Percentiles rank a stretch among this genome's conserved stretches.
phyloP scores from a whole-genome alignment of 2,329 filamentous ascomycete species.

The Microdochium bolleyi region DNA sequence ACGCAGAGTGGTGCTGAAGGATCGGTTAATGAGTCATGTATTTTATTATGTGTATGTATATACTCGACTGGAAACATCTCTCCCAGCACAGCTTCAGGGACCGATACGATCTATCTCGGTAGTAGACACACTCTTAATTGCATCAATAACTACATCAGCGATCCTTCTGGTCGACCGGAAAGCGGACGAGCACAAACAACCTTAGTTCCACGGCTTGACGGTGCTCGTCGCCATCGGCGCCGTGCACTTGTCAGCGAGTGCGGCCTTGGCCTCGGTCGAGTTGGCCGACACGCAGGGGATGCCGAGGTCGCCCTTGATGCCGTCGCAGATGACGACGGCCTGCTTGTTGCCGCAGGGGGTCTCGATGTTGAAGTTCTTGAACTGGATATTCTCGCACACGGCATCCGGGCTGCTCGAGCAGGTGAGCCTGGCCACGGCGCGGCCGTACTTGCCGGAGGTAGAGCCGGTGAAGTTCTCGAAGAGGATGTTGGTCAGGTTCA shows the following conservation, averaged over 20 bases:
- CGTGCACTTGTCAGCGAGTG: slow-evolving; percentile 21
- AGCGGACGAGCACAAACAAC: too few relatives aligned
- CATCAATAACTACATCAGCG: too few relatives aligned
- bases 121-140: too few relatives aligned
- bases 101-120: too few relatives aligned
- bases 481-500: slow-evolving; percentile 50
- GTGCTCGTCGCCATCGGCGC: slow-evolving; percentile 15
- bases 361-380: slow-evolving; percentile 45
- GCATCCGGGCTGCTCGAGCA: slow-evolving; percentile 45
- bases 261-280: slow-evolving; percentile 21
- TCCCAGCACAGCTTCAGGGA: too few relatives aligned
- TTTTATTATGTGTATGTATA: too few relatives aligned
- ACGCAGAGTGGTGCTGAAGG: too few relatives aligned
- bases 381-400: slow-evolving; percentile 45
- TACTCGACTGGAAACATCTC: too few relatives aligned
- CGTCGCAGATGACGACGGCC: slow-evolving; percentile 41
- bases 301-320: slow-evolving; percentile 26
- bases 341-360: slow-evolving; percentile 33
- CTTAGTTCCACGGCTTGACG: neutral
- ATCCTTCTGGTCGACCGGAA: too few relatives aligned
- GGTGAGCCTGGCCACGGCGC: slow-evolving; percentile 43
- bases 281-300: slow-evolving; percentile 24
- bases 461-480: slow-evolving; percentile 52
- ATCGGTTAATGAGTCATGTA: too few relatives aligned
- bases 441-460: slow-evolving; percentile 46